A percentile compares a stretch with the other conserved stretches of the same genome.
Conservation (phyloP, 2,329 filamentous ascomycete genomes). For the Tympanopsis confertula region DNA sequence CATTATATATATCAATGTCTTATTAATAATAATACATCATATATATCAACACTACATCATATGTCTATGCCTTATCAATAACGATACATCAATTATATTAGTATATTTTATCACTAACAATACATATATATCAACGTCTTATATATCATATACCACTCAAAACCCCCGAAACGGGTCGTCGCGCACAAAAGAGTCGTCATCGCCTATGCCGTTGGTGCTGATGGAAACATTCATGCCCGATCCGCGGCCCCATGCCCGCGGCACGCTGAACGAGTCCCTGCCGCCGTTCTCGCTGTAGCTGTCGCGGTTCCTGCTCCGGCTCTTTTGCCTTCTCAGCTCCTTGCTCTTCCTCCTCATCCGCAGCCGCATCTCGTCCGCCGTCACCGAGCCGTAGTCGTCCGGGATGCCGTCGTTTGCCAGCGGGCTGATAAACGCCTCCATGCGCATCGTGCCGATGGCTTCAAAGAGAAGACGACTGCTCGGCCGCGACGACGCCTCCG, state of each 20-base stretch:
- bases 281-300: slow-evolving; percentile 31
- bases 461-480: slow-evolving; percentile 62
- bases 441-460: slow-evolving; percentile 78
- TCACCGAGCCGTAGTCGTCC: slow-evolving; percentile 29
- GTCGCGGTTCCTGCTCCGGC: slow-evolving; percentile 40
- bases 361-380: slow-evolving; percentile 35
- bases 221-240: slow-evolving; percentile 10
- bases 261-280: not conserved
- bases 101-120: too few species aligned
- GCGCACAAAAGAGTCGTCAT: slow-evolving; percentile 38
- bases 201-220: slow-evolving; percentile 26
- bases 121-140: too few species aligned
- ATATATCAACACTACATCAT: too few species aligned
- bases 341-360: slow-evolving; percentile 40
- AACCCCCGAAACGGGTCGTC: slow-evolving; percentile 55
- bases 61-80: too few species aligned
- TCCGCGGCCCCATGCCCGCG: not conserved
- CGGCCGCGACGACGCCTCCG: slow-evolving; percentile 38
- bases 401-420: slow-evolving; percentile 32
- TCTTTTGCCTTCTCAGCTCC: slow-evolving; percentile 37
- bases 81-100: too few species aligned
- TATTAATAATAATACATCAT: too few species aligned
- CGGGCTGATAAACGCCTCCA: slow-evolving; percentile 87
- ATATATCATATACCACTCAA: too few species aligned
- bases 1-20: too few species aligned